A percentile compares a stretch with the other conserved stretches of the same genome.
Conservation (phyloP, 768 basidiomycete genomes). For the Phaeotremella fagi region DNA sequence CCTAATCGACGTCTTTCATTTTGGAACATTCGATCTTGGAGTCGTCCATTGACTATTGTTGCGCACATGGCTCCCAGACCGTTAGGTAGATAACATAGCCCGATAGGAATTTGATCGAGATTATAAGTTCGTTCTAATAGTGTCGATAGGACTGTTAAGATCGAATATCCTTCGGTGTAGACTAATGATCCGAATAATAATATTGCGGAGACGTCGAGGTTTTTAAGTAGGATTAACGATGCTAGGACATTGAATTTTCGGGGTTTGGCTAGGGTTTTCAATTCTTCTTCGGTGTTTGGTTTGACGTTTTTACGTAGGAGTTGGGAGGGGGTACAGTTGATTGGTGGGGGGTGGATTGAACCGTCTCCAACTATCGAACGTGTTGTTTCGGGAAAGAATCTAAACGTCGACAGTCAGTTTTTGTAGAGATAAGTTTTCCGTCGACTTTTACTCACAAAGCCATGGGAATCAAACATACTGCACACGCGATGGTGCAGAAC, state of each 20-base stretch:
- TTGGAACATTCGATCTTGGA: neutral
- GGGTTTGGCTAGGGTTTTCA: constrained; percentile 5
- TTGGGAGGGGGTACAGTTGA: neutral
- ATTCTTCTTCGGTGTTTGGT: neutral
- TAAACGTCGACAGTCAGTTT: neutral
- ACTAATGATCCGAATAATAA: constrained; percentile 32
- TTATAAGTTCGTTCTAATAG: constrained; percentile 59
- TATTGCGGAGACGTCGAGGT: constrained; percentile 36
- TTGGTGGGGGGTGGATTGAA: constrained; percentile 16
- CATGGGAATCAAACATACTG: constrained; percentile 42
- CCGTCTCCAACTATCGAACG: constrained; percentile 45
- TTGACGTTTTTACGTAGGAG: neutral
- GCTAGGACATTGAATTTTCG: constrained; percentile 36
- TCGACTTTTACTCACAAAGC: constrained; percentile 49
- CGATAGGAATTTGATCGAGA: constrained; percentile 60
- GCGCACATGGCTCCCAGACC: constrained; percentile 58
- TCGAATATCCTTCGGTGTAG: constrained; percentile 38
- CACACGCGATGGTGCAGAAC: constrained; percentile 39
- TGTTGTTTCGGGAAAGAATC: constrained; percentile 54
- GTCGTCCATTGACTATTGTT: neutral
- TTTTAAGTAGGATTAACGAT: constrained; percentile 31
- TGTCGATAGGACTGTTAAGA: constrained; percentile 49
- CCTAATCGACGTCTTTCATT: neutral
- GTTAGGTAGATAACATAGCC: constrained; percentile 69
- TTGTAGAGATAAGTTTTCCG: neutral